A percentile compares a stretch with the other conserved stretches of the same genome.
phyloP scores from a whole-genome alignment of 1,284 basidiomycete genomes.

The Ceratobasidium theobromae region DNA sequence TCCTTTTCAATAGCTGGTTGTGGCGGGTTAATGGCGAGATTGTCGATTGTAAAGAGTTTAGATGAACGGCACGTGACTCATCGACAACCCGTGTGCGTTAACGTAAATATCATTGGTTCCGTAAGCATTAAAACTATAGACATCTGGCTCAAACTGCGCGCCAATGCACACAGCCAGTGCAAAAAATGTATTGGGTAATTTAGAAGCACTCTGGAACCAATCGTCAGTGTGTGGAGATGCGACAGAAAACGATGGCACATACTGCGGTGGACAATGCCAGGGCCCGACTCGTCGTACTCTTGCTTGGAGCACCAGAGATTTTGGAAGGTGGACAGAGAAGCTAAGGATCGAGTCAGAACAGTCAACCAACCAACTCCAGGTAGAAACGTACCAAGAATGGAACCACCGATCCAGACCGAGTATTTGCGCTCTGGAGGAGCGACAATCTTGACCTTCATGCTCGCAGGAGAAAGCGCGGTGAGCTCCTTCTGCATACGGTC shows the following conservation, averaged over 20 bases:
- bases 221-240: background rate
- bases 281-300: slow-evolving; percentile 87
- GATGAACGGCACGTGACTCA: too few relatives aligned
- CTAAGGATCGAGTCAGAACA: slow-evolving; percentile 41
- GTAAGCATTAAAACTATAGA: slow-evolving; percentile 25
- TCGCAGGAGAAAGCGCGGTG: slow-evolving; percentile 57
- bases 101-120: slow-evolving; percentile 31
- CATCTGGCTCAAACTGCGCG: background rate
- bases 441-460: slow-evolving; percentile 82
- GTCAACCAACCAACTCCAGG: background rate
- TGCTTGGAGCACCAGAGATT: slow-evolving; percentile 91
- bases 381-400: slow-evolving; percentile 61
- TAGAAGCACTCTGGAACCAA: slow-evolving; percentile 37
- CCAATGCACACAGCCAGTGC: background rate
- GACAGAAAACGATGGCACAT: slow-evolving; percentile 34
- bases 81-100: too few relatives aligned
- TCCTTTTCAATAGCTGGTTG: background rate
- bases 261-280: slow-evolving; percentile 82
- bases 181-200: background rate
- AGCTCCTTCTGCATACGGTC: slow-evolving; percentile 73
- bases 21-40: too few relatives aligned
- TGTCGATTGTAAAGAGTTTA: too few relatives aligned
- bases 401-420: slow-evolving; percentile 99
- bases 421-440: slow-evolving; percentile 92
- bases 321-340: slow-evolving; percentile 96